These are phyloP conservation scores for Corymbia maculata DNA, from an alignment of 345 rosid species.

Conservation along the genomic window DNA sequence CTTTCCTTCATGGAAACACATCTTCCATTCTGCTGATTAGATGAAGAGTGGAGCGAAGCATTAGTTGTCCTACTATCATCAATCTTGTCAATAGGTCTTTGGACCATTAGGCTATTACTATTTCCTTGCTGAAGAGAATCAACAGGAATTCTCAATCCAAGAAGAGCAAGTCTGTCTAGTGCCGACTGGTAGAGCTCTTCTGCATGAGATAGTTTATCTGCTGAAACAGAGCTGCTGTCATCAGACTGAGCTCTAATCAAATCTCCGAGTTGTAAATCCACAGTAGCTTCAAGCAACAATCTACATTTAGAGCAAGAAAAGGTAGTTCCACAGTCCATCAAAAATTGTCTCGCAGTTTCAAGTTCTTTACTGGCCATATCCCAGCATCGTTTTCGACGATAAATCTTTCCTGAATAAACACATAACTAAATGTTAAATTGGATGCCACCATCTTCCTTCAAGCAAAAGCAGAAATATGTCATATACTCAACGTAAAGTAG, in stretches of 20 bases:
- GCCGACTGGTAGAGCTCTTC: conserved; percentile 53
- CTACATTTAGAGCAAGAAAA: conserved; percentile 61
- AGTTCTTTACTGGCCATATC: conserved; percentile 64
- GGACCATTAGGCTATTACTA: conserved; percentile 2
- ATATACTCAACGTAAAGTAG: neutral
- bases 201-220: conserved; percentile 38
- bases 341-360: conserved; percentile 39
- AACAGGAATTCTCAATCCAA: conserved; percentile 48
- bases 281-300: conserved; percentile 48
- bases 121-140: conserved; percentile 25
- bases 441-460: neutral
- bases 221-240: conserved; percentile 8
- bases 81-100: neutral
- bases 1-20: neutral
- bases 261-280: conserved; percentile 70
- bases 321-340: conserved; percentile 14
- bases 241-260: conserved; percentile 31
- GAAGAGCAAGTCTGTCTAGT: conserved; percentile 44
- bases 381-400: conserved; percentile 52
- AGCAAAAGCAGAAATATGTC: neutral
- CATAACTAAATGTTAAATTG: neutral
- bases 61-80: neutral
- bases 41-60: neutral
- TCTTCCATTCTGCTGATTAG: neutral
- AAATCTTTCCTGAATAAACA: conserved; percentile 47